Evolutionary conservation across 2,329 filamentous ascomycete species (phyloP).

Genomic region (Colletotrichum sp.): DNA sequence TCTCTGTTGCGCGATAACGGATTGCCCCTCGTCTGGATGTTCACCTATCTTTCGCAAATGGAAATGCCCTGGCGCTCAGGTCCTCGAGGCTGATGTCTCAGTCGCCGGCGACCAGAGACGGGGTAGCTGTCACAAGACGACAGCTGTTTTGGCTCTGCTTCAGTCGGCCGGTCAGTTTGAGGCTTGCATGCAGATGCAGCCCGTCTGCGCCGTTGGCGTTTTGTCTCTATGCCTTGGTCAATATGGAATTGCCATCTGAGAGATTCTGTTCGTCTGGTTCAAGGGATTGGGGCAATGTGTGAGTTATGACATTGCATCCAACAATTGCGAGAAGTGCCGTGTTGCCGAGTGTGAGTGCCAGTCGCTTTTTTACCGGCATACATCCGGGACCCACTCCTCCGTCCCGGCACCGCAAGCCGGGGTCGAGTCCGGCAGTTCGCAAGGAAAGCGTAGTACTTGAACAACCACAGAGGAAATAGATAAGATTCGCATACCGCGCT

Average conservation of each 20-base stretch:
- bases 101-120: not conserved
- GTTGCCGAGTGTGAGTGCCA: not conserved
- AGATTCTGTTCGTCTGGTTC: not conserved
- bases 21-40: not conserved
- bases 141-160: not conserved
- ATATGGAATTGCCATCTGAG: accelerated
- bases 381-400: not conserved
- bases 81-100: not conserved
- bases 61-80: not conserved
- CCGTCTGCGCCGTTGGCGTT: not conserved
- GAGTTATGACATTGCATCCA: not conserved
- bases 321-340: not conserved
- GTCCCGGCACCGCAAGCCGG: not conserved
- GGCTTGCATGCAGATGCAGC: not conserved
- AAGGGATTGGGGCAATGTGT: not conserved
- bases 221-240: not conserved
- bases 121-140: not conserved
- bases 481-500: not conserved
- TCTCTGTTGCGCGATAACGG: not conserved
- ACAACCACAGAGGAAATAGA: too few species aligned
- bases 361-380: not conserved
- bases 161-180: not conserved
- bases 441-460: not conserved
- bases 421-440: not conserved
- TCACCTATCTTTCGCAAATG: not conserved